Conservation (phyloP, 2,329 filamentous ascomycete species). For the Alternaria brassicae region DNA sequence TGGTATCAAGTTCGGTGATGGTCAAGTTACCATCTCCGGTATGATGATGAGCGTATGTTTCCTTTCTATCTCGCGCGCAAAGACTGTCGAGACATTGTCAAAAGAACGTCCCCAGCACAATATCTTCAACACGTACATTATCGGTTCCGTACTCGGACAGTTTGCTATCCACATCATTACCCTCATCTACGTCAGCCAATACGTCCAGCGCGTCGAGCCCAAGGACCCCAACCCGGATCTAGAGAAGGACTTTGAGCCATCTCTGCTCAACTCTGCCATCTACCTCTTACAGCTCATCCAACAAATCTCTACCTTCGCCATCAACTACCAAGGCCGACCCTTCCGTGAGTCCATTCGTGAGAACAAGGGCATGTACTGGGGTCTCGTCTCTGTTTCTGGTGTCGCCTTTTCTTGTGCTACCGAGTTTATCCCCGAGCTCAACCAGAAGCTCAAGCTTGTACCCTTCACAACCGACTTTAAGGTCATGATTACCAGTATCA, state of each 20-base stretch:
- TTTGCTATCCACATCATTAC: constrained; percentile 96
- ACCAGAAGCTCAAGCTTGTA: constrained; percentile 89
- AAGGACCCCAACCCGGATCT: constrained; percentile 76
- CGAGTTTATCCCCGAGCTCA: constrained; percentile 94
- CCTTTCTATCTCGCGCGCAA: constrained; percentile 95
- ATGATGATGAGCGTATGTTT: constrained; percentile 99
- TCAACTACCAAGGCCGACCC: constrained; percentile 98
- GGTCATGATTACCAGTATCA: constrained; percentile 78
- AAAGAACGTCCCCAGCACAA: constrained; percentile 98
- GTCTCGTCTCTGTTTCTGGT: constrained; percentile 84
- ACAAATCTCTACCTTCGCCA: constrained; percentile 97
- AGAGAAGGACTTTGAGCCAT: constrained; percentile 92
- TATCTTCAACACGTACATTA: constrained; percentile 99
- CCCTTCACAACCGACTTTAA: constrained; percentile 92
- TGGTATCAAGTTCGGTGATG: constrained; percentile 98
- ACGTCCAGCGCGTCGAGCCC: constrained; percentile 84
- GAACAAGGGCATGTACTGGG: constrained; percentile 98
- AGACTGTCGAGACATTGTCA: constrained; percentile 91
- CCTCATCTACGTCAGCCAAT: constrained; percentile 89
- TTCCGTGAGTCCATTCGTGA: constrained; percentile 96
- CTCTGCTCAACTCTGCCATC: constrained; percentile 93
- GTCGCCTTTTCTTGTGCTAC: constrained; percentile 95
- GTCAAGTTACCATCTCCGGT: constrained; percentile 96
- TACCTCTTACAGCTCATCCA: constrained; percentile 98
- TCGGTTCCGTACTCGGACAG: constrained; percentile 94